Base-by-base conservation (phyloP, 2,329 filamentous ascomycete genomes). In the Alternaria tenuissima region DNA sequence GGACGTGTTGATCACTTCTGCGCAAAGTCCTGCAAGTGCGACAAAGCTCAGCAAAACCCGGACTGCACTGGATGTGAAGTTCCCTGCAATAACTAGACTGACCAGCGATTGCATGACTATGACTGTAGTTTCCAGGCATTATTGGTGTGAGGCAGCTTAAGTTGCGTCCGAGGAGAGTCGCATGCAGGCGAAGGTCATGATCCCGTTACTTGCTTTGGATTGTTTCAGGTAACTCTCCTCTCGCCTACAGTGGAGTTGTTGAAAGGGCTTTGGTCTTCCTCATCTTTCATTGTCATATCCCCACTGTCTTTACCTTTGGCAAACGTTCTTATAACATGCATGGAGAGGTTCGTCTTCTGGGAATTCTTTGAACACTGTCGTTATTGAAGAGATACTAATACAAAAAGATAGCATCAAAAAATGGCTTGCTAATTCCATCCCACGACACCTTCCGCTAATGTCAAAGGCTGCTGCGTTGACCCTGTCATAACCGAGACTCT, bases 361-460 rank as follows among this genome's bases (percentile, higher is more conserved):
- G 9, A 0, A 3, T 48, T 6, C 18, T 32, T 3, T 22, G 16
- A 14, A 26, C 8, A 2, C 7, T 0, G n/a, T 34, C 46, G 12
- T 26, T 7, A 4, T 5, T 7, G 3, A 1, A 1, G 7, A 18
- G 18, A 1, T 0, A 11, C 12, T 38, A 7, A 3, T 5, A 42
- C 14, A n/a, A 1, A 26, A 38, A 9, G 0, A 11, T 18, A 22
- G 3, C 7, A 7, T 7, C 0, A 18, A 2, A 5, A 0, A 7
- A 12, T 0, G 3, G 2, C 36, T 18, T 1, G 24, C 71, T 47
- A 78, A 55, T 78, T 78, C 75, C 75, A 78, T 3, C 75, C 76
- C 52, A 76, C 70, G 11, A 78, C 70, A 0, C 75, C 76, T 53
- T 77, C 73, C 0, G 74, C 75, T 0, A 78, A 46, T 0, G 60